Base-by-base conservation (phyloP, 139 green algal genomes). In the Coccomyxa sp. region DNA sequence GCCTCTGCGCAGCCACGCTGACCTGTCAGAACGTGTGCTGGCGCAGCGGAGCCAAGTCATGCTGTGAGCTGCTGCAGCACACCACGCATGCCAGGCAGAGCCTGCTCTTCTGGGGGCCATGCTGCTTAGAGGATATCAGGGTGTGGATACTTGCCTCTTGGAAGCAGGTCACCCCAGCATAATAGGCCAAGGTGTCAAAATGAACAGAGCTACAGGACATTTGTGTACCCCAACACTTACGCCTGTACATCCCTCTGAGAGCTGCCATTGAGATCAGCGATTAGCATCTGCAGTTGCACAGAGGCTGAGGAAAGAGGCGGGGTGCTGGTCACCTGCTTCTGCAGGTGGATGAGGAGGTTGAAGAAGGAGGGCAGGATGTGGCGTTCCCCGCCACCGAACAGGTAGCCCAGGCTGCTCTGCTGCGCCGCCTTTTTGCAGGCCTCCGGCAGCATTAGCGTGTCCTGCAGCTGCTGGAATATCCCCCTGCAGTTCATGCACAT, bases 361-460 rank as follows among this genome's bases (percentile, higher is more conserved):
- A 87, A 87, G 73, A 87, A 87, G 64, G 79, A 84, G 6, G 83
- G 79, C 68, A 87, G 70, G 41, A 86, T 84, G 40, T 76, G 82
- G 29, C 68, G 74, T n/a, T 78, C 70, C 41, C 79, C 76, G 10
- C 36, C 55, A n/a, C 31, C 55, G 39, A 82, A 81, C 29, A 80
- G 58, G 29, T 58, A 16, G 33, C 35, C 9, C 14, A 24, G 29
- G 41, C 68, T 31, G 70, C 70, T 39, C 14, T 33, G 31, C 38
- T 31, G 22, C 70, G 44, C 44, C 44, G 44, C n/a, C 64, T 10
- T 34, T 71, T 71, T 71, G 6, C 64, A 71, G 24, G n/a, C 24
- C 38, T 22, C 18, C 50, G 71, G 75, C 73, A 70, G 72, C 18
- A 29, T 40, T 36, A 87, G 83, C 39, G 44, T 40, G 8, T 40